Evolutionary conservation across 148 eudicot genomes (phyloP).

Genomic region (Hydrangea macrophylla): DNA sequence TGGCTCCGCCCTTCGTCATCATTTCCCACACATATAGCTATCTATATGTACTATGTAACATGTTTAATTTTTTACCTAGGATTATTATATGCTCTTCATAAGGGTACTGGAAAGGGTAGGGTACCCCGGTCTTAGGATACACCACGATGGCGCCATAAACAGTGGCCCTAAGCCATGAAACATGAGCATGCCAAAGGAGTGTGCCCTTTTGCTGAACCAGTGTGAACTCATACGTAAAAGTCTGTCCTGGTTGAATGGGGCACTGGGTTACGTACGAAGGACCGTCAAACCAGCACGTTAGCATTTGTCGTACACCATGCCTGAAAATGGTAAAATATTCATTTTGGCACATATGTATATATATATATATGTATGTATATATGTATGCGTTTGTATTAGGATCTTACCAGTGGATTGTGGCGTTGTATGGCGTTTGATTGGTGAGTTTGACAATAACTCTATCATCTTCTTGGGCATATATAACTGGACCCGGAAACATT

Average conservation of each 20-base stretch:
- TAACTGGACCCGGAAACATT: slow-evolving; percentile 55
- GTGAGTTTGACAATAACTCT: slow-evolving; percentile 37
- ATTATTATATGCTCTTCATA: slow-evolving; percentile 51
- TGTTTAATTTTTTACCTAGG: slow-evolving; percentile 51
- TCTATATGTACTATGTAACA: too few relatives aligned
- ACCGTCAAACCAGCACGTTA: slow-evolving; percentile 60
- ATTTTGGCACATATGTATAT: too few relatives aligned
- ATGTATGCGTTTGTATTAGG: too few relatives aligned
- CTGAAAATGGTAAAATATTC: slow-evolving; percentile 23
- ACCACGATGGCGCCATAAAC: slow-evolving; percentile 66
- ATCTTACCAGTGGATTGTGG: slow-evolving; percentile 61
- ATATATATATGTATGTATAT: too few relatives aligned
- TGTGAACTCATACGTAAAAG: slow-evolving; percentile 52
- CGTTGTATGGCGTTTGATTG: slow-evolving; percentile 52
- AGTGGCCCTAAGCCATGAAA: slow-evolving; percentile 70
- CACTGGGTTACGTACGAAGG: slow-evolving; percentile 59
- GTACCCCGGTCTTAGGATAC: slow-evolving; percentile 51
- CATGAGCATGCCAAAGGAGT: slow-evolving; percentile 71
- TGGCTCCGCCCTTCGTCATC: too few relatives aligned
- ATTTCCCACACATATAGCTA: too few relatives aligned
- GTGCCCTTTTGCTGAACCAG: slow-evolving; percentile 60
- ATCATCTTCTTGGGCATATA: slow-evolving; percentile 59
- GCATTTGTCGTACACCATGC: slow-evolving; percentile 57
- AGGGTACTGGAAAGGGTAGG: slow-evolving; percentile 56
- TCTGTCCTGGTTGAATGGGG: slow-evolving; percentile 53